Conservation (phyloP, 305 asterid genomes). For the Solanum hybrid region DNA sequence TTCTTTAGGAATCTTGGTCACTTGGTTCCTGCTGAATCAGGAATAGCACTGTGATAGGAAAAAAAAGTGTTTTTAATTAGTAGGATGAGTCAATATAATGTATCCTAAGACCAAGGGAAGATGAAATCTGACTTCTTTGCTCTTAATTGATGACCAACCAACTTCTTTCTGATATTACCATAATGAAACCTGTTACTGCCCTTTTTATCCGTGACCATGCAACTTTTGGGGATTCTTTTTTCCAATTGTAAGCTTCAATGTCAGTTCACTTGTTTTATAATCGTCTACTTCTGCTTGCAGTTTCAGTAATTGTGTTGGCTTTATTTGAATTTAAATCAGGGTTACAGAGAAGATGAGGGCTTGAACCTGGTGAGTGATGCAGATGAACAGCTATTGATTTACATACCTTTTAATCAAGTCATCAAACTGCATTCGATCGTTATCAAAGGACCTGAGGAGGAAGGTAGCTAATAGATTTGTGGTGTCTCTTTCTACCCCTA, state of each 20-base stretch:
- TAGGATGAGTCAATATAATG: not conserved
- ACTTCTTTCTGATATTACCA: not conserved
- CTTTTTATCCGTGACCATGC: not conserved
- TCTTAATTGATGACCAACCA: not conserved
- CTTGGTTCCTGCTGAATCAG: not conserved
- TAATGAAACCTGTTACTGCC: not conserved
- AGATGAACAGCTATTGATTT: slow-evolving; percentile 81
- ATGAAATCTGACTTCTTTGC: not conserved
- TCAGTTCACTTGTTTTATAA: not conserved
- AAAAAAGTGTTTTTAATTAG: not conserved
- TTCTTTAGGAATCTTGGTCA: not conserved
- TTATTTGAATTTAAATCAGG: slow-evolving; percentile 29
- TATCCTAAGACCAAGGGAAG: not conserved
- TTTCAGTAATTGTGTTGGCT: not conserved
- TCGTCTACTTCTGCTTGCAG: not conserved
- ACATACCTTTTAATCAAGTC: slow-evolving; percentile 81
- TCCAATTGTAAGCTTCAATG: not conserved
- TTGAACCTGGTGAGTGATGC: slow-evolving; percentile 88
- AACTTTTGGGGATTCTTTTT: not conserved
- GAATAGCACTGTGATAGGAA: not conserved
- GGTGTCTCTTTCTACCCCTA: not conserved
- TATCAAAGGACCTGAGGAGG: slow-evolving; percentile 78
- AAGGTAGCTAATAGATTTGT: slow-evolving; percentile 38
- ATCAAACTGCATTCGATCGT: slow-evolving; percentile 66
- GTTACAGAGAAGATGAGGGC: slow-evolving; percentile 86